phyloP scores from a whole-genome alignment of 345 rosid genomes.

The Populus tremula region DNA sequence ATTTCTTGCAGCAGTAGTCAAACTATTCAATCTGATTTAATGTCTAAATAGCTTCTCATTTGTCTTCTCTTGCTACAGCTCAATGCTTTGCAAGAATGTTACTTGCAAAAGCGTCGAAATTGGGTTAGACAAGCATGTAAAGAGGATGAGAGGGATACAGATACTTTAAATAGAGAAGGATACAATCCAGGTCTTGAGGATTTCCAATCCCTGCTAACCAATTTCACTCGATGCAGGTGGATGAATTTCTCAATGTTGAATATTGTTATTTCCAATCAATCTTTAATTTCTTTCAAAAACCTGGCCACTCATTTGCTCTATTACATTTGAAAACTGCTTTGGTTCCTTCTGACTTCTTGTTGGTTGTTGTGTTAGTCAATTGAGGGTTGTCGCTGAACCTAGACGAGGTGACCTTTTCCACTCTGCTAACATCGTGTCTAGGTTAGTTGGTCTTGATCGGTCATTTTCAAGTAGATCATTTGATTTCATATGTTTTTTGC shows the following conservation, averaged over 20 bases:
- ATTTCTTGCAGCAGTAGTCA: not conserved
- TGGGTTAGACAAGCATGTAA: slow-evolving; percentile 48
- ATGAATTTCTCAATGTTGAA: slow-evolving; percentile 4
- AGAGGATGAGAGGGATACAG: slow-evolving; percentile 50
- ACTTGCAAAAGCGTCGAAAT: slow-evolving; percentile 82
- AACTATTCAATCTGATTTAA: not conserved
- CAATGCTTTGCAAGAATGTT: slow-evolving; percentile 78
- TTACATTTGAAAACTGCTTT: not conserved
- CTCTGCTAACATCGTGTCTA: slow-evolving; percentile 88
- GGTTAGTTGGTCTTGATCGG: slow-evolving; percentile 34
- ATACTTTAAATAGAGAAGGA: slow-evolving; percentile 58
- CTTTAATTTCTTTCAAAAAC: not conserved
- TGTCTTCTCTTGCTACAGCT: slow-evolving; percentile 42
- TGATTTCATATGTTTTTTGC: not conserved
- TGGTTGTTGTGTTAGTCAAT: slow-evolving; percentile 41
- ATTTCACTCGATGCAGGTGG: slow-evolving; percentile 84
- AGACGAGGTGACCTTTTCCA: slow-evolving; percentile 90
- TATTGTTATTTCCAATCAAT: too few relatives aligned
- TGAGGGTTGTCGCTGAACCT: slow-evolving; percentile 82
- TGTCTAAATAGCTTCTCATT: not conserved
- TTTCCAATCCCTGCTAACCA: slow-evolving; percentile 72
- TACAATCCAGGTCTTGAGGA: slow-evolving; percentile 80
- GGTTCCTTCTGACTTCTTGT: not conserved
- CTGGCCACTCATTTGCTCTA: not conserved
- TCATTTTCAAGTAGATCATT: not conserved